Evolutionary conservation across 106 monocot genomes (phyloP).

Genomic region (Dendrobium catenatum): DNA sequence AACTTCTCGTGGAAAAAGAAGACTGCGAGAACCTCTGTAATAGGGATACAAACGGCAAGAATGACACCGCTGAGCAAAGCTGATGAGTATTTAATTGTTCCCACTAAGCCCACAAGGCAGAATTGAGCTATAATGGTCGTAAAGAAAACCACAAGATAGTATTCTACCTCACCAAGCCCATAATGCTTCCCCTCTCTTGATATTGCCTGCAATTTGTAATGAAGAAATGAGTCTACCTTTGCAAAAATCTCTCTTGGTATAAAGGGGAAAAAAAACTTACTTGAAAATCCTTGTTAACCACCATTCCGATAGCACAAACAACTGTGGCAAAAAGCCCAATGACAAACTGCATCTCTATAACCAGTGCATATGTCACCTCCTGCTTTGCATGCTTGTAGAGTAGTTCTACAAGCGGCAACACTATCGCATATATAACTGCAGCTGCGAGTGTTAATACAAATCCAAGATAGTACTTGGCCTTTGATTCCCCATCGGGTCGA

Average conservation of each 20-base stretch:
- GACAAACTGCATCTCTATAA: conserved; percentile 19
- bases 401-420: conserved; percentile 27
- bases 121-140: conserved; percentile 31
- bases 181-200: conserved; percentile 38
- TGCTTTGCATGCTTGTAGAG: conserved; percentile 12
- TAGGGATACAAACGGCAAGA: conserved; percentile 12
- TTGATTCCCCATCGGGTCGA: conserved; percentile 13
- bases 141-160: conserved; percentile 43
- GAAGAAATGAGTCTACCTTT: not conserved
- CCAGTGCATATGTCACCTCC: conserved; percentile 4
- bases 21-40: conserved; percentile 13
- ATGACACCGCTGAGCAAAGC: conserved; percentile 15
- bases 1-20: conserved; percentile 23
- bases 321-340: conserved; percentile 15
- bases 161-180: conserved; percentile 36
- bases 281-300: conserved; percentile 24
- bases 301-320: conserved; percentile 24
- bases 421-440: conserved; percentile 7
- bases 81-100: conserved; percentile 8
- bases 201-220: conserved; percentile 30
- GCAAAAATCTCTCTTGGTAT: too few species aligned
- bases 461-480: conserved; percentile 11
- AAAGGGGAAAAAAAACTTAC: conserved; percentile 6
- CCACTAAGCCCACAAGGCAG: conserved; percentile 13
- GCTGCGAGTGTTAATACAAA: conserved; percentile 17